phyloP scores from a whole-genome alignment of 2,329 filamentous ascomycete genomes.

The Diaporthe caulivora region DNA sequence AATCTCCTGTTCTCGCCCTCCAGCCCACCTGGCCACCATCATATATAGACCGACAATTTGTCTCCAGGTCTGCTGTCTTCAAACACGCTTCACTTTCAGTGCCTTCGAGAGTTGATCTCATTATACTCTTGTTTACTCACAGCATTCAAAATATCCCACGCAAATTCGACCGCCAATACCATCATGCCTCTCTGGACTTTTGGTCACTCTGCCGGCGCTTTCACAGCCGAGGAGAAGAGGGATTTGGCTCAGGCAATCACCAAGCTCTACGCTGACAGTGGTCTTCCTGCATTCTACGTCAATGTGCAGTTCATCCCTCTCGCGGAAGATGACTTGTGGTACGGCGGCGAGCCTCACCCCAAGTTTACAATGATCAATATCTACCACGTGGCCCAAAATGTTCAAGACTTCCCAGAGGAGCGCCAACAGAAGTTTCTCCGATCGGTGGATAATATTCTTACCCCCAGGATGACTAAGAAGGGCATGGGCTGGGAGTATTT shows the following conservation, averaged over 20 bases:
- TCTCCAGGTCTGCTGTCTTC: neutral
- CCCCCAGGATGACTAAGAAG: constrained; percentile 16
- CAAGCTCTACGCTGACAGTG: neutral
- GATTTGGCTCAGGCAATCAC: constrained; percentile 15
- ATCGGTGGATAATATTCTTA: neutral
- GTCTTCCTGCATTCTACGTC: constrained; percentile 7
- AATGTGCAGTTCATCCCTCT: constrained; percentile 8
- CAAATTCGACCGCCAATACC: neutral
- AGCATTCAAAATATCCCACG: too few relatives aligned
- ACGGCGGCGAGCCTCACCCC: constrained; percentile 2
- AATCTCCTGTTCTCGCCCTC: neutral
- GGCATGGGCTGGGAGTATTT: constrained; percentile 23
- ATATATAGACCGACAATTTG: neutral
- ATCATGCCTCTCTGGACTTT: constrained; percentile 24
- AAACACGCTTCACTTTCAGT: neutral
- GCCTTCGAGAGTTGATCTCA: neutral
- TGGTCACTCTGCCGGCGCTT: constrained; percentile 13
- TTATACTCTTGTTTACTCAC: neutral
- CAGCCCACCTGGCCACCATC: neutral
- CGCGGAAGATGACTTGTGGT: neutral
- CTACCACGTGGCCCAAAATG: neutral
- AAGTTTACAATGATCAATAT: constrained; percentile 8
- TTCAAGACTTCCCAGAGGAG: neutral
- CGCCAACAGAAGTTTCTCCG: neutral
- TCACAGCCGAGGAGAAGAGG: constrained; percentile 9